Evolutionary conservation across 2,329 filamentous ascomycete species (phyloP).

Genomic region (Elsinoe ampelina): DNA sequence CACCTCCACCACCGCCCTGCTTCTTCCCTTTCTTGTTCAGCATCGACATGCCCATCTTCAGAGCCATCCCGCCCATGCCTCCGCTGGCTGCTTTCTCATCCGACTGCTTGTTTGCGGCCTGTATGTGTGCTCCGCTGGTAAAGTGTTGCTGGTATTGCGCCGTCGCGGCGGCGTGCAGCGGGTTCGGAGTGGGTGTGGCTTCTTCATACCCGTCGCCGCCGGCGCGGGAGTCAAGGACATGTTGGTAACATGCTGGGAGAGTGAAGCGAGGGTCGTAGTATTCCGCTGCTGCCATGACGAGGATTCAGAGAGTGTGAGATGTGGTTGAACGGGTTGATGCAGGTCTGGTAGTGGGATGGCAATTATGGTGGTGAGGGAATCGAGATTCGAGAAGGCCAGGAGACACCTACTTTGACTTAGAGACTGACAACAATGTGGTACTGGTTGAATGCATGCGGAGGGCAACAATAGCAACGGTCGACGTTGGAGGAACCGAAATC

Average conservation of each 20-base stretch:
- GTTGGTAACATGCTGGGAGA: not conserved
- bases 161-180: not conserved
- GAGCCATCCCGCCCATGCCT: conserved; percentile 1
- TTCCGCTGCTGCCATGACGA: not conserved
- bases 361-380: not conserved
- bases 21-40: not conserved
- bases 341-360: no score
- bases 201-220: not conserved
- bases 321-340: not conserved
- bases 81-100: not conserved
- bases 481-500: not conserved
- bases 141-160: conserved; percentile 8
- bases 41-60: conserved; percentile 7
- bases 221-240: not conserved
- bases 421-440: not conserved
- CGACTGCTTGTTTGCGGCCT: not conserved
- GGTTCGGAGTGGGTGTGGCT: not conserved
- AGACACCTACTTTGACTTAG: not conserved
- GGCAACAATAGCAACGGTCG: conserved; percentile 6
- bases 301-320: not conserved
- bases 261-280: conserved; percentile 6
- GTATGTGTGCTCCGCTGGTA: not conserved
- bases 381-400: not conserved
- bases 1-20: not conserved
- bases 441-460: not conserved